Base-by-base conservation (phyloP, 345 rosid species). In the Kandelia obovata region DNA sequence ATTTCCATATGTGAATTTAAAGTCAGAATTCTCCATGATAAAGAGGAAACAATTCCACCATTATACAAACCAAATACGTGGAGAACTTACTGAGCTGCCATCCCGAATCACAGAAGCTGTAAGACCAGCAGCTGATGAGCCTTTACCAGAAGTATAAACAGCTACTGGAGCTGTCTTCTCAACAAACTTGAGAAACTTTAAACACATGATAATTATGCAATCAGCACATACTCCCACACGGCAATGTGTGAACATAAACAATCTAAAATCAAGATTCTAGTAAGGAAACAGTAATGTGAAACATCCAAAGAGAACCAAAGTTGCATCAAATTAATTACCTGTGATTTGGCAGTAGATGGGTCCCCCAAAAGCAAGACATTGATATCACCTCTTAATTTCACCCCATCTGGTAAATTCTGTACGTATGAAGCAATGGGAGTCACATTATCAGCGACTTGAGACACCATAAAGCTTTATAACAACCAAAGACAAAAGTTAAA, bases 121-220 rank as follows among this genome's bases (percentile, higher is more conserved):
- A 59, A 95, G 96, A 75, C 99, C 96, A 72, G 99, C 97, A 73
- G 97, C 96, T 7, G 99, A 95, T 62, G 99, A 95, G 69, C 97
- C 97, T 65, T 95, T 95, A 68, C 97, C 96, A 56, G 99, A 95
- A 56, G 99, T 95, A 75, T 92, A 95, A 69, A 95, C 97, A 66
- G 97, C 96, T 58, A 92, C 83, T 15, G 99, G 99, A 69, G 99
- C 93, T 7, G 96, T 92, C 91, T 95, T 95, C 83, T 95, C 93
- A 21, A 95, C 96, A 64, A 95, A 95, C 82, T 95, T 95, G 26
- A 95, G 97, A 83, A 95, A 92, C 96, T 95, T 67, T 58, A 73
- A 10, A 53, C 15, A 64, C 69, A 68, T 70, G 58, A 21, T 39
- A 59, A 74, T 34, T 43, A 60, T 25, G 59, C 52, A 72, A 73